A percentile compares a stretch with the other conserved stretches of the same genome.
Evolutionary conservation across 2,329 filamentous ascomycete species (phyloP).

Genomic region (Oidium heveae): DNA sequence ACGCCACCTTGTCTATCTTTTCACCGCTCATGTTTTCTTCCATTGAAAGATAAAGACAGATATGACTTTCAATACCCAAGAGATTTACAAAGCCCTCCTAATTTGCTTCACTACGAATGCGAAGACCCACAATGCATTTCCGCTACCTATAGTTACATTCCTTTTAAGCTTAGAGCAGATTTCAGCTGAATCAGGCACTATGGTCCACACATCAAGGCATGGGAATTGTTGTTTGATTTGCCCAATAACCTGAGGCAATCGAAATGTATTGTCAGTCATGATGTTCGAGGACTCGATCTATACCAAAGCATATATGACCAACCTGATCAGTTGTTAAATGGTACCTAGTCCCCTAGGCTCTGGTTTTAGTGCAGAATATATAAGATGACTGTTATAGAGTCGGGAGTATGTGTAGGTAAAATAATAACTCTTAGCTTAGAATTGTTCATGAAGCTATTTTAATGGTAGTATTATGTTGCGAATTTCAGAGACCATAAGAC

Average conservation of each 20-base stretch:
- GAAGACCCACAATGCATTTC: slow-evolving; percentile 60
- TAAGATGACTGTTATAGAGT: slow-evolving; percentile 43
- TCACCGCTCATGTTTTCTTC: too few species aligned
- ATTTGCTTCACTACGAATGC: slow-evolving; percentile 52
- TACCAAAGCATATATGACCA: slow-evolving; percentile 73
- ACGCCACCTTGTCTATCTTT: too few species aligned
- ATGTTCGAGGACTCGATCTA: slow-evolving; percentile 56
- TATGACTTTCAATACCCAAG: slow-evolving; percentile 81
- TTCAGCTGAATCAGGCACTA: slow-evolving; percentile 69
- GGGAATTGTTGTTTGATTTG: slow-evolving; percentile 68
- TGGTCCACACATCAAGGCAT: slow-evolving; percentile 33
- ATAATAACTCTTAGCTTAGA: slow-evolving; percentile 88
- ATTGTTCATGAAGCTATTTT: slow-evolving; percentile 30
- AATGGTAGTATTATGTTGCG: slow-evolving; percentile 58
- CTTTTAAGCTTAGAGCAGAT: slow-evolving; percentile 62
- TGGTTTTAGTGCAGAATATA: slow-evolving; percentile 70
- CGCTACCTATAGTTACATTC: slow-evolving; percentile 31
- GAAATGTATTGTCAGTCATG: slow-evolving; percentile 36
- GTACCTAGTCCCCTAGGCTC: slow-evolving; percentile 72
- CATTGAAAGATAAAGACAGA: too few species aligned
- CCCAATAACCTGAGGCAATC: slow-evolving; percentile 39
- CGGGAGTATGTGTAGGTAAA: slow-evolving; percentile 50
- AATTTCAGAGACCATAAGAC: slow-evolving; percentile 48
- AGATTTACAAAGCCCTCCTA: slow-evolving; percentile 70
- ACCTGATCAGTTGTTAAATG: slow-evolving; percentile 78